Base-by-base conservation (phyloP, 139 green algal species). In the Spirogloea muscicola region DNA sequence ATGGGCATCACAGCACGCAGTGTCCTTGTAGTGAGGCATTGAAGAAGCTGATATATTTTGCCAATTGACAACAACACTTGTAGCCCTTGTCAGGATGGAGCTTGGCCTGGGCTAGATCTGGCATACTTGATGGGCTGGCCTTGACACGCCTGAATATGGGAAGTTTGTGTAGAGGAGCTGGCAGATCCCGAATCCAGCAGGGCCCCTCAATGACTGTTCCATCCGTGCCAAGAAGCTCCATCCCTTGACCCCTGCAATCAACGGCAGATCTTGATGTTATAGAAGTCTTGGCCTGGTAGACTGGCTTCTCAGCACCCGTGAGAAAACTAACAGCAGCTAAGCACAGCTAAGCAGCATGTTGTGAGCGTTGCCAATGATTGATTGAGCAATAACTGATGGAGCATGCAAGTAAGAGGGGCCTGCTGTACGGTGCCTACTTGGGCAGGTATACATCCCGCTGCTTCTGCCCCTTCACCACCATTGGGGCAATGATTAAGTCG, bases 401-500 rank as follows among this genome's bases (percentile, higher is more conserved):
- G n/a, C n/a, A n/a, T n/a, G n/a, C n/a, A n/a, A n/a, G n/a, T n/a
- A n/a, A n/a, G n/a, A n/a, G n/a, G n/a, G n/a, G n/a, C n/a, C n/a
- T n/a, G n/a, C n/a, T 0, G 25, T 9, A 27, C 33, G 1, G 0
- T 16, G 25, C 64, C 21, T 78, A 88, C 37, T 55, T 58, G 36
- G 86, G 72, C 34, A 90, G 78, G 61, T 90, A 90, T 2, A 90
- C 76, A 60, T 88, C 80, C 40, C 86, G 31, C 52, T 52, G 42
- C 42, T 49, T 73, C 42, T 76, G 71, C 18, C 83, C 83, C 51
- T 84, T 83, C 9, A 82, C 57, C 4, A 90, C 83, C 21, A 90
- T 83, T 13, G 86, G 86, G 3, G 86, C 86, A 4, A 90, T 85
- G 49, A 90, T 82, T 62, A 90, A 46, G 72, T 90, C 82, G 33